Evolutionary conservation across 352 stramenopile species (phyloP), one percentile per base, ranked within the genome.

Genomic region (Phytophthora megakarya): DNA sequence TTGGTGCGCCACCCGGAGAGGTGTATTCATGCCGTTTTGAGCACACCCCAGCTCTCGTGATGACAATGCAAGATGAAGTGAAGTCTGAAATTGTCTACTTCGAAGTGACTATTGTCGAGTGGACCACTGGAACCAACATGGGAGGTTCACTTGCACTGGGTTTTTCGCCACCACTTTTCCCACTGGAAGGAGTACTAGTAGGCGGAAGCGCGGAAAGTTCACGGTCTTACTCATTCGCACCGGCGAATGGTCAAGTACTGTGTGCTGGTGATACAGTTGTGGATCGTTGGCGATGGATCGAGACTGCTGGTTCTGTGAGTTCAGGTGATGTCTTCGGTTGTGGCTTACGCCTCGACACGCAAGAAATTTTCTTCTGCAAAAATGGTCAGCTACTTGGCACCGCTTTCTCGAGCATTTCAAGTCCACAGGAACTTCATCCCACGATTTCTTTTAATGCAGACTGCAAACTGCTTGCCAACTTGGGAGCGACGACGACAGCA

Each of bases 281-380:
- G 0, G 88, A 96, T 51, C 73, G 82, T 8, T 96, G 86, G 83
- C 69, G 71, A 21, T 96, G 86, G 88, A 76, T 80, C 33, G 88
- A 95, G 12, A 65, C 70, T 5, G 68, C 72, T 30, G 64, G 64
- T 19, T 52, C 70, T 1, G 73, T 90, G 1, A 69, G 70, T 15
- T 64, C 72, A 25, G 86, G 86, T 22, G 88, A 96, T 39, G 70
- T 92, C 11, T 88, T 89, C 61, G 88, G 88, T 5, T 95, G 86
- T 64, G 88, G 86, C 0, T 72, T 95, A 33, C 84, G 88, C 0
- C 56, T 94, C 4, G 88, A 95, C 53, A 93, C 86, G 1, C 75
- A 88, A 23, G 88, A 96, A 30, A 68, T 96, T 16, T 96, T 96
- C 53, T 91, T 95, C 47, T 93, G 84, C 15, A 93, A 93, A 56